Base-by-base conservation (phyloP, 2,329 filamentous ascomycete genomes). In the Verticillium albo-atrum region DNA sequence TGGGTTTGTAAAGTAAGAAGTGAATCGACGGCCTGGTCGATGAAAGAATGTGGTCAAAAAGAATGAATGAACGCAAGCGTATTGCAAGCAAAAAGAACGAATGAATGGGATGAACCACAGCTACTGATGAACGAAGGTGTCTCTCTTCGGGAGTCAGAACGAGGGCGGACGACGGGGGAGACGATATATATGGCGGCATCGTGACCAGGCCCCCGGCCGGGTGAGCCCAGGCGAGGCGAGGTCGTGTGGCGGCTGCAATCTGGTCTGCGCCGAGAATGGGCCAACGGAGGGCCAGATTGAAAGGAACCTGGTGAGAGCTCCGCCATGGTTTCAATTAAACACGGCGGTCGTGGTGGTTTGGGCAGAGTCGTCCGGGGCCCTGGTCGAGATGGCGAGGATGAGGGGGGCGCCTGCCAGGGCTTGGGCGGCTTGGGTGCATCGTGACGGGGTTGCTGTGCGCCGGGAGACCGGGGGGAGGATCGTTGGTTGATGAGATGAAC, bases 51-150 rank as follows among this genome's bases (percentile, higher is more conserved):
- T 50, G 42, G 25, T 50, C 34, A 56, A 35, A 47, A 27, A 17
- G 25, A 37, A 37, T 42, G 54, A 56, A 56, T 37, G 54, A 42
- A 56, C 34, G 34, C 34, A 37, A 56, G 42, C 42, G 23, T 20
- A 20, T 50, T 50, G 42, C 42, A 50, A 50, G 42, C 54, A 47
- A 56, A 56, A 32, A 35, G 54, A 56, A 56, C n/a, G 54, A 56
- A 56, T 56, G 54, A 56, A 56, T 25, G 25, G 54, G 54, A 56
- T 56, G 42, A 56, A 56, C 54, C 54, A 56, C 54, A 56, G 54
- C 54, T 56, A 37, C 54, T 42, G 54, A 37, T 56, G 54, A 56
- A 56, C 54, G 27, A 56, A 56, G 54, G 25, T 56, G 23, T 25
- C 34, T 37, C 20, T 50, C n/a, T 47, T 28, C 37, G 27, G 34